These are phyloP conservation scores for Panellus pusillus DNA, from an alignment of 768 basidiomycete species.

Conservation along the genomic window DNA sequence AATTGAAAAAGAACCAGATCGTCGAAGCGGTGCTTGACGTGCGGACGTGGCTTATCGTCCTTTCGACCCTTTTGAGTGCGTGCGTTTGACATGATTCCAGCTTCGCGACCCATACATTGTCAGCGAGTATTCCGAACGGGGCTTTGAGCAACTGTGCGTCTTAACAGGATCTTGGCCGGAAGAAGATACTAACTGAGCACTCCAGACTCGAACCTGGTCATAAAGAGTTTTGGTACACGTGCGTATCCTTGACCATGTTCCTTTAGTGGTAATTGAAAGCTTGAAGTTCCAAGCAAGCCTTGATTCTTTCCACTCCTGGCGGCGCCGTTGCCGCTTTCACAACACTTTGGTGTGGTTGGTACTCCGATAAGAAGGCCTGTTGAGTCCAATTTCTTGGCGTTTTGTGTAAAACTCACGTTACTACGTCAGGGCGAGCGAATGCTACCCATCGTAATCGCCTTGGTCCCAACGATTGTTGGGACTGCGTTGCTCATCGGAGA, in stretches of 20 bases:
- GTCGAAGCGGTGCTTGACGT: constrained; percentile 56
- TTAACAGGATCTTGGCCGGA: neutral
- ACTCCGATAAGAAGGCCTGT: constrained; percentile 60
- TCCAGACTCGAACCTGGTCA: constrained; percentile 60
- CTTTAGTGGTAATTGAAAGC: neutral
- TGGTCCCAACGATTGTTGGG: constrained; percentile 61
- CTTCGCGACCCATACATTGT: neutral
- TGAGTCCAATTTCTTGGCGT: neutral
- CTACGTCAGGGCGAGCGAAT: constrained; percentile 49
- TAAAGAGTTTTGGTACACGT: constrained; percentile 66
- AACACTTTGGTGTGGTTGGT: constrained; percentile 58
- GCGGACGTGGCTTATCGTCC: constrained; percentile 61
- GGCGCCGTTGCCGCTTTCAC: constrained; percentile 51
- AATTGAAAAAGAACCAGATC: constrained; percentile 57
- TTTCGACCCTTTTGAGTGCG: constrained; percentile 60
- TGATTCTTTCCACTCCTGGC: constrained; percentile 58
- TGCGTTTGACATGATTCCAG: constrained; percentile 22
- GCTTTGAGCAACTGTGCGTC: constrained; percentile 61
- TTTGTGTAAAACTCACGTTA: constrained; percentile 15
- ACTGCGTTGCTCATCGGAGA: constrained; percentile 55
- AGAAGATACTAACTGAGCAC: neutral
- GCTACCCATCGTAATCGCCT: constrained; percentile 57
- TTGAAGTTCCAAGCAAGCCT: constrained; percentile 53
- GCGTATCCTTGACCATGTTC: constrained; percentile 17
- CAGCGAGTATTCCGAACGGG: constrained; percentile 69